Conservation (phyloP, 441 rosid species). For the Sinapis alba region DNA sequence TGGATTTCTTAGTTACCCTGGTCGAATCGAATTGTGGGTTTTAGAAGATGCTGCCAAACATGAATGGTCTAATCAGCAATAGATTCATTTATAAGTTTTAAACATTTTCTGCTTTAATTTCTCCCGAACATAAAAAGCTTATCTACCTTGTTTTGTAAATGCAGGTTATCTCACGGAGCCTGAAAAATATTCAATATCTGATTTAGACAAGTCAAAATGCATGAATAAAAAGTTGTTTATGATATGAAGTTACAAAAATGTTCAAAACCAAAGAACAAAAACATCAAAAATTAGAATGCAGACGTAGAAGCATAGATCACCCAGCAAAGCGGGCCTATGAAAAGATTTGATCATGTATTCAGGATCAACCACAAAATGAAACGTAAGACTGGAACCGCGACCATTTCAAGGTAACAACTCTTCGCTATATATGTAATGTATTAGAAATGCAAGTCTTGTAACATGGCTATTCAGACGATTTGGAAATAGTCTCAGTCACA, state of each 20-base stretch:
- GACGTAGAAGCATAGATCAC: not conserved
- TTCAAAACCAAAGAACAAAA: not conserved
- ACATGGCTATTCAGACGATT: too few relatives aligned
- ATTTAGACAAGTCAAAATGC: not conserved
- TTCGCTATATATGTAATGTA: too few relatives aligned
- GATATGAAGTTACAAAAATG: not conserved
- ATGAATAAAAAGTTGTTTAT: too few relatives aligned
- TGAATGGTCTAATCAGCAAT: not conserved
- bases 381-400: not conserved
- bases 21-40: conserved; percentile 5
- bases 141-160: not conserved
- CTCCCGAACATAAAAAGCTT: too few relatives aligned
- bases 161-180: not conserved
- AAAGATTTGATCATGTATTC: not conserved
- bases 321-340: not conserved
- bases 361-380: not conserved
- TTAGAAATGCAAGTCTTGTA: too few relatives aligned
- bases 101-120: too few relatives aligned
- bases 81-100: too few relatives aligned
- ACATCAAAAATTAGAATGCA: not conserved
- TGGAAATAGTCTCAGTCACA: too few relatives aligned
- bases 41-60: not conserved
- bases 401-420: not conserved
- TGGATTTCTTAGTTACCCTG: not conserved
- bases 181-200: not conserved